Conservation (phyloP, 495 filamentous ascomycete genomes). For the Aspergillus ostianus region DNA sequence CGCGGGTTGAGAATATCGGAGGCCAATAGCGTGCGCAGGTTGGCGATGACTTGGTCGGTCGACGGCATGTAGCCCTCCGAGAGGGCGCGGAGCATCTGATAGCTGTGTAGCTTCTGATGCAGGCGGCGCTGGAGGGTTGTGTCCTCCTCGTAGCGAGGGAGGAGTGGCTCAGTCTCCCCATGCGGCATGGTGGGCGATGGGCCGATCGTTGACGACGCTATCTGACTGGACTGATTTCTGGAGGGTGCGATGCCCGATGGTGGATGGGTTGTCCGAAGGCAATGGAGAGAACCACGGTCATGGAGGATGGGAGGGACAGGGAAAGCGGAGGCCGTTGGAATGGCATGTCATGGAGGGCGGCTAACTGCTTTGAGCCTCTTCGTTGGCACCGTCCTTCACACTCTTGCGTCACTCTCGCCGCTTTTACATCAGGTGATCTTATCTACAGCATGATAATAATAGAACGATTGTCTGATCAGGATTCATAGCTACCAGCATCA, state of each 20-base stretch:
- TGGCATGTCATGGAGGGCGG: background rate
- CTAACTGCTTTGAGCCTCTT: background rate
- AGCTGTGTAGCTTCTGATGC: slow-evolving; percentile 85
- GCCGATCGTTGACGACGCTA: background rate
- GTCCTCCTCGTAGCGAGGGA: slow-evolving; percentile 82
- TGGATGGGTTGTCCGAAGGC: background rate
- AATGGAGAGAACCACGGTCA: background rate
- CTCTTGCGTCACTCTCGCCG: slow-evolving; percentile 15
- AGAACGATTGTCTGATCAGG: too few relatives aligned
- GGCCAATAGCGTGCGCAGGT: slow-evolving; percentile 76
- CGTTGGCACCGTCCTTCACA: slow-evolving; percentile 7
- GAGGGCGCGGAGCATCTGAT: slow-evolving; percentile 85
- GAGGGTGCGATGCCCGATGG: background rate
- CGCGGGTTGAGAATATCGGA: slow-evolving; percentile 76
- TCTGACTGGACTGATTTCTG: background rate
- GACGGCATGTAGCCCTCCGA: slow-evolving; percentile 88
- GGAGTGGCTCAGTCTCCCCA: slow-evolving; percentile 69
- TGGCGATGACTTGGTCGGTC: slow-evolving; percentile 78
- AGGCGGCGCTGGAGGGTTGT: slow-evolving; percentile 72
- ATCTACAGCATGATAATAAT: too few relatives aligned
- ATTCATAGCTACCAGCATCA: too few relatives aligned
- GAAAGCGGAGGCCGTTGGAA: background rate
- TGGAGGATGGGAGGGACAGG: background rate
- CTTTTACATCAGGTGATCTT: slow-evolving; percentile 10
- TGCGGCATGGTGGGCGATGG: slow-evolving; percentile 45